These are phyloP conservation scores for Purpureocillium takamizusanense DNA, from an alignment of 2,329 filamentous ascomycete genomes.

Conservation along the genomic window DNA sequence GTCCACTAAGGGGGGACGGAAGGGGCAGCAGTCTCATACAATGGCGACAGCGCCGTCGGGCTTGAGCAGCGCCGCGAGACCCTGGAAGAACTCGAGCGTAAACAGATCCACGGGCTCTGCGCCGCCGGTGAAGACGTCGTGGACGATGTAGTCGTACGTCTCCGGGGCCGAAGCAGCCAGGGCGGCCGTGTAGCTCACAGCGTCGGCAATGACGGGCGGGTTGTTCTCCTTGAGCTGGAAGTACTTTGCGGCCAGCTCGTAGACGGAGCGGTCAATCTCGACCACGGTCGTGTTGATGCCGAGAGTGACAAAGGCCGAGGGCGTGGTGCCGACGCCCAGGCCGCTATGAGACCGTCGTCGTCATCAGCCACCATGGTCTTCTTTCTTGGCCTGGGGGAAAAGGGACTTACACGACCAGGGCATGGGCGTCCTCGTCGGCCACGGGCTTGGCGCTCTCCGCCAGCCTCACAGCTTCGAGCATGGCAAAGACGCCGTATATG, in stretches of 20 bases:
- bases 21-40: no score
- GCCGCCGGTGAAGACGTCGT: constrained; percentile 96
- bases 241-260: constrained; percentile 73
- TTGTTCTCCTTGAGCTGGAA: constrained; percentile 74
- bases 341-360: constrained; percentile 49
- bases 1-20: no score
- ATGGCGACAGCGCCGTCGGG: constrained; percentile 80
- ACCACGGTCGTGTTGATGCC: constrained; percentile 90
- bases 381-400: background rate
- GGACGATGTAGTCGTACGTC: constrained; percentile 84
- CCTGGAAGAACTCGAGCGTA: constrained; percentile 71
- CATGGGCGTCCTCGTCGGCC: constrained; percentile 60
- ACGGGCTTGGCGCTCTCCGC: constrained; percentile 49
- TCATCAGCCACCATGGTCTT: no score
- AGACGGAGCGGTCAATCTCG: constrained; percentile 85
- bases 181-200: constrained; percentile 56
- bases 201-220: constrained; percentile 73
- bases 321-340: constrained; percentile 85
- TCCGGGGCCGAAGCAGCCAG: constrained; percentile 31
- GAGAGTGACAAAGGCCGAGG: constrained; percentile 76
- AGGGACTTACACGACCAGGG: constrained; percentile 68
- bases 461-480: constrained; percentile 84
- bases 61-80: constrained; percentile 62
- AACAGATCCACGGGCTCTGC: constrained; percentile 86
- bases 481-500: constrained; percentile 92